Evolutionary conservation across 2,329 filamentous ascomycete species (phyloP).

Genomic region (Aspergillus nomiae): DNA sequence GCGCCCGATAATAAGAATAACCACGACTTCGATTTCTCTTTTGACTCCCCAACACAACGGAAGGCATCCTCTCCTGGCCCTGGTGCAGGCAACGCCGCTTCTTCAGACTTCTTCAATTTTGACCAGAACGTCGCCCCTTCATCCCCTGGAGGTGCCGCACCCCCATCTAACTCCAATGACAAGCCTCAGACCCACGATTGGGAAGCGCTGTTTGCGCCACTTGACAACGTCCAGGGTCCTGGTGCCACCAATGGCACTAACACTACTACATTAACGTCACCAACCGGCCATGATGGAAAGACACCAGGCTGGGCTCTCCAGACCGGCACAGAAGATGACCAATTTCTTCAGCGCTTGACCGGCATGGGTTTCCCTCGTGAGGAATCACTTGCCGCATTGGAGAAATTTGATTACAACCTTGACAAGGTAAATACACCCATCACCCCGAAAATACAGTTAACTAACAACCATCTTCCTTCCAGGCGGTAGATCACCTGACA

Average conservation of each 20-base stretch:
- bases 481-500: slow-evolving; percentile 46
- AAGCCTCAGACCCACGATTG: slow-evolving; percentile 70
- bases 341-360: slow-evolving; percentile 85
- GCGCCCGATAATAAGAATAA: slow-evolving; percentile 34
- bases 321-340: slow-evolving; percentile 80
- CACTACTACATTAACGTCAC: slow-evolving; percentile 18
- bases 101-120: slow-evolving; percentile 44
- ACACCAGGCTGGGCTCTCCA: slow-evolving; percentile 68
- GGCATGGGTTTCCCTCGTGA: slow-evolving; percentile 81
- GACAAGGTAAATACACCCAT: slow-evolving; percentile 69
- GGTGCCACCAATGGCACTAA: slow-evolving; percentile 20
- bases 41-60: slow-evolving; percentile 43
- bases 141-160: slow-evolving; percentile 43
- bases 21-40: slow-evolving; percentile 49
- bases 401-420: slow-evolving; percentile 95
- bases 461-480: not conserved
- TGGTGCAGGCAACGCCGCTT: slow-evolving; percentile 22
- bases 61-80: slow-evolving; percentile 25
- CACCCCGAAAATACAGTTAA: slow-evolving; percentile 3
- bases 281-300: slow-evolving; percentile 20
- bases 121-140: slow-evolving; percentile 32
- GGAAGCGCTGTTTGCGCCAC: slow-evolving; percentile 88
- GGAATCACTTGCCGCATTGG: slow-evolving; percentile 76
- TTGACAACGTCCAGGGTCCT: slow-evolving; percentile 57
- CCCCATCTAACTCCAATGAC: slow-evolving; percentile 42